phyloP scores from a whole-genome alignment of 257 asterid genomes.

The Mentha longifolia region DNA sequence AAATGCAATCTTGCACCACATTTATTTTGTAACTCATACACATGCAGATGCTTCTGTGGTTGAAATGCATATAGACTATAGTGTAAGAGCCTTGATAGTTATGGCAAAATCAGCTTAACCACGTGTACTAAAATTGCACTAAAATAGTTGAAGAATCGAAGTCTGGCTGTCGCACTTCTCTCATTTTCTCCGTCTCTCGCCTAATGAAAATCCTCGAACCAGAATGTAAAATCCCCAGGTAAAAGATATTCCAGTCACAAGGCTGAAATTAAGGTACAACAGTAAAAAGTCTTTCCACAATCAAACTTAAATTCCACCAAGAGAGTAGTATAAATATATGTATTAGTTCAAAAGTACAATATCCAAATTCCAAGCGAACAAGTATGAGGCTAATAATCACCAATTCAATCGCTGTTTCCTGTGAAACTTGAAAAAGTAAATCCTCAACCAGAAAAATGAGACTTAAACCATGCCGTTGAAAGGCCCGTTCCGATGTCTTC shows the following conservation, averaged over 20 bases:
- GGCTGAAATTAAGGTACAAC: not conserved
- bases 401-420: conserved; percentile 16
- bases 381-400: not conserved
- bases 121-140: no score
- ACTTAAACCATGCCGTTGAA: not conserved
- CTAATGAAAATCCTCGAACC: no score
- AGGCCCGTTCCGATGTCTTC: not conserved
- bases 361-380: conserved; percentile 21
- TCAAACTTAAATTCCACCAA: not conserved
- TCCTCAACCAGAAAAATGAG: not conserved
- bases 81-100: no score
- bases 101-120: no score
- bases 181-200: no score
- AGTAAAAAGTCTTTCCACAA: not conserved
- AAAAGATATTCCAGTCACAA: not conserved
- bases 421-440: conserved; percentile 14
- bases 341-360: conserved; percentile 20
- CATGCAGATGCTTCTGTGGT: no score
- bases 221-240: no score
- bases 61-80: no score
- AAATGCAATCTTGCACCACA: no score
- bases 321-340: conserved; percentile 21
- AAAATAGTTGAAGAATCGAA: no score
- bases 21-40: no score
- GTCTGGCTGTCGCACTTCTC: no score